phyloP scores from a whole-genome alignment of 805 yeast genomes.

The Saccharomycopsis selenospora region DNA sequence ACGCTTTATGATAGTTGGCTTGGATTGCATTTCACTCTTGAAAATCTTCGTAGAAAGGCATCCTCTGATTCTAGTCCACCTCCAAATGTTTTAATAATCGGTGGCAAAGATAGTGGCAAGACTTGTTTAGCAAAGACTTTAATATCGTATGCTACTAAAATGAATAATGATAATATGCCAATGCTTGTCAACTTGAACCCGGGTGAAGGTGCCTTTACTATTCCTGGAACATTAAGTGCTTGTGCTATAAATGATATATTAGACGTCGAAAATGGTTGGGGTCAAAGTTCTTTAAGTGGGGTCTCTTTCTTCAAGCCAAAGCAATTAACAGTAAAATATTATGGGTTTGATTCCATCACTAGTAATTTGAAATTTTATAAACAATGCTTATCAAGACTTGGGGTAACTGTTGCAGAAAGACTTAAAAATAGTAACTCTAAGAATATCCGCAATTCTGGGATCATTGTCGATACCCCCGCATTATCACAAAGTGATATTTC shows the following conservation, averaged over 20 bases:
- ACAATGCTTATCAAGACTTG: slow-evolving; percentile 27
- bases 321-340: slow-evolving; percentile 79
- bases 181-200: slow-evolving; percentile 78
- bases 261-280: slow-evolving; percentile 74
- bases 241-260: slow-evolving; percentile 74
- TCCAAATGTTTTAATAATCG: slow-evolving; percentile 66
- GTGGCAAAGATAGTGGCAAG: slow-evolving; percentile 71
- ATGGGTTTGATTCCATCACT: slow-evolving; percentile 55
- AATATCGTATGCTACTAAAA: slow-evolving; percentile 67
- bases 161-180: slow-evolving; percentile 52
- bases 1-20: slow-evolving; percentile 56
- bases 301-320: slow-evolving; percentile 74
- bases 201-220: slow-evolving; percentile 53
- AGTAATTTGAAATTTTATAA: slow-evolving; percentile 39
- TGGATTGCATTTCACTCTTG: slow-evolving; percentile 71
- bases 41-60: slow-evolving; percentile 36
- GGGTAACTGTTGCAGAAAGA: slow-evolving; percentile 35
- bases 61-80: slow-evolving; percentile 19
- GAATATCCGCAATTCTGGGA: slow-evolving; percentile 41
- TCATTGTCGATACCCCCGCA: slow-evolving; percentile 71
- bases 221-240: slow-evolving; percentile 83
- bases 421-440: slow-evolving; percentile 39
- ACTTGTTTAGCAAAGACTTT: slow-evolving; percentile 64
- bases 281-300: slow-evolving; percentile 71
- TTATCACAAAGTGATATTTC: slow-evolving; percentile 42